These are phyloP conservation scores for Sideroxylon spinosum DNA, from an alignment of 179 eudicot species.

Conservation along the genomic window DNA sequence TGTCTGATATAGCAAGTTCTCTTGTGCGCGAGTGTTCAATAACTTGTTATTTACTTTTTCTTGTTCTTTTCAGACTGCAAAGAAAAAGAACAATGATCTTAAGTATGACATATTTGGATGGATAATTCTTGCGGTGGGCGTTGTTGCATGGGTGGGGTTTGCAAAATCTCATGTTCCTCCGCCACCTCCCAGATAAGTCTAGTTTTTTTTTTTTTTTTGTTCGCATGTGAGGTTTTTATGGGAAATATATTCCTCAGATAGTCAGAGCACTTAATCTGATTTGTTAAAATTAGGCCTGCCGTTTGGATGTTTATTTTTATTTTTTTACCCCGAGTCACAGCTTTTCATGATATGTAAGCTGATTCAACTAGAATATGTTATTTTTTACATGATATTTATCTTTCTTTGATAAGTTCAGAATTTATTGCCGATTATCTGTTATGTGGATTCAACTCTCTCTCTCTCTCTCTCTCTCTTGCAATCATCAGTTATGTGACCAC, in stretches of 20 bases:
- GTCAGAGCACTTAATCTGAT: background rate
- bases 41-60: background rate
- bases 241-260: background rate
- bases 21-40: background rate
- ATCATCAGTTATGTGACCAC: too few species aligned
- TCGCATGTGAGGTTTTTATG: background rate
- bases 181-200: constrained; percentile 48
- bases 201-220: background rate
- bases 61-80: constrained; percentile 36
- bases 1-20: background rate
- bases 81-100: constrained; percentile 61
- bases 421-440: background rate
- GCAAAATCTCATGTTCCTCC: constrained; percentile 61
- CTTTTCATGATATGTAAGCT: background rate
- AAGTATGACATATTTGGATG: constrained; percentile 84
- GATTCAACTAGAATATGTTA: background rate
- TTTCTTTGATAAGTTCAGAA: background rate
- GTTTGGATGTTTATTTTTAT: background rate
- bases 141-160: constrained; percentile 69
- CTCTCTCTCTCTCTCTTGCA: background rate
- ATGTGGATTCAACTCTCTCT: background rate
- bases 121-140: constrained; percentile 81
- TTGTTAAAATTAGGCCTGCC: background rate
- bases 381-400: background rate
- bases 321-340: background rate